phyloP scores from a whole-genome alignment of 2,329 filamentous ascomycete genomes.

The Botrytis sinoallii region DNA sequence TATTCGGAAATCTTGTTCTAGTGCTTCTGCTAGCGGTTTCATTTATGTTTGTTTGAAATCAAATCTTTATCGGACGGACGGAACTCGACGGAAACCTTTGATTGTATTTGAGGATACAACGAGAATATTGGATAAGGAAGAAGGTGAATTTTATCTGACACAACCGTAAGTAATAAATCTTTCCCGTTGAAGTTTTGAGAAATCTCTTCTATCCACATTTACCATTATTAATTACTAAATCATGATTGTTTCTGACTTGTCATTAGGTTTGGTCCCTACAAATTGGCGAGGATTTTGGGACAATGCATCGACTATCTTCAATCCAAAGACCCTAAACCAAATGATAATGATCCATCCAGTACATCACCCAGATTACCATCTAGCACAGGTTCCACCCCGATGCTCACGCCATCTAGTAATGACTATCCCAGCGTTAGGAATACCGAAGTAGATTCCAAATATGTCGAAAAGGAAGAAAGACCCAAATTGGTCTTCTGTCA shows the following conservation, averaged over 20 bases:
- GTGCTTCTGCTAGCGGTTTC: conserved; percentile 12
- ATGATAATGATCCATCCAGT: background rate
- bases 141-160: conserved; percentile 23
- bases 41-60: conserved; percentile 25
- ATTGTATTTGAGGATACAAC: conserved; percentile 28
- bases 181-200: background rate
- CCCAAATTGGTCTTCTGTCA: background rate
- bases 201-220: background rate
- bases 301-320: conserved; percentile 24
- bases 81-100: conserved; percentile 19
- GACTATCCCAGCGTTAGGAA: background rate
- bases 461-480: background rate
- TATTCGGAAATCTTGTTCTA: conserved; percentile 19
- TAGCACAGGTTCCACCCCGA: background rate
- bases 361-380: background rate
- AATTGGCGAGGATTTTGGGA: conserved; percentile 24
- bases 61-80: conserved; percentile 16
- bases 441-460: background rate
- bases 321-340: background rate
- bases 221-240: background rate
- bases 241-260: background rate
- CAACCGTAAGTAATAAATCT: conserved; percentile 25
- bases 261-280: conserved; percentile 28
- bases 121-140: background rate
- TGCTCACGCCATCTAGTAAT: background rate